These are phyloP conservation scores for Cucurbitaria berberidis DNA, from an alignment of 2,329 filamentous ascomycete species.

Conservation along the genomic window DNA sequence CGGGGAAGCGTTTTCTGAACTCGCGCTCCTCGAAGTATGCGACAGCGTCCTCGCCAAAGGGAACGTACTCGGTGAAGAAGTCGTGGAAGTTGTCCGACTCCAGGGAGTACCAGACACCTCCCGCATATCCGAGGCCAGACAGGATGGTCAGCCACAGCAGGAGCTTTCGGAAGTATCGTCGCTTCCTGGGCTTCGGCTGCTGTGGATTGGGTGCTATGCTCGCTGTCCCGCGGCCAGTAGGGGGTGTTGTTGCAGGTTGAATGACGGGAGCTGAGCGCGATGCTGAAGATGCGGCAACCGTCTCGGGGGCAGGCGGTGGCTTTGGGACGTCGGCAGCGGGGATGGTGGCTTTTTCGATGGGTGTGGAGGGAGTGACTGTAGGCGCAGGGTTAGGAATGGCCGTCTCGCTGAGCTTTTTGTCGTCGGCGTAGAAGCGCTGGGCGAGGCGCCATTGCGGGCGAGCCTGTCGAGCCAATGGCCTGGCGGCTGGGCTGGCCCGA, in stretches of 20 bases:
- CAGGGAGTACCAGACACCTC: slow-evolving; percentile 90
- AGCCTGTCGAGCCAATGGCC: slow-evolving; percentile 40
- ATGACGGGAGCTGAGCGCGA: slow-evolving; percentile 41
- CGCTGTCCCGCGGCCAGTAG: slow-evolving; percentile 52
- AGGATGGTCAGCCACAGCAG: slow-evolving; percentile 78
- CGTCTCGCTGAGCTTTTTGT: slow-evolving; percentile 50
- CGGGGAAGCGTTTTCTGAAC: slow-evolving; percentile 82
- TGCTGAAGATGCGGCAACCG: slow-evolving; percentile 38
- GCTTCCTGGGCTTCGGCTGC: slow-evolving; percentile 62
- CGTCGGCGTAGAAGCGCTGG: slow-evolving; percentile 60
- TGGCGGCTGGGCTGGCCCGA: slow-evolving; percentile 53
- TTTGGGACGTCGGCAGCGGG: slow-evolving; percentile 58
- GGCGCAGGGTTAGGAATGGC: slow-evolving; percentile 45
- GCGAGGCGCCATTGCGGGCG: slow-evolving; percentile 46
- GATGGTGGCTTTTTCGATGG: slow-evolving; percentile 48
- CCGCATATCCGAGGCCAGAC: slow-evolving; percentile 78
- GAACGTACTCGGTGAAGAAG: slow-evolving; percentile 97
- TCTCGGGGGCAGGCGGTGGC: slow-evolving; percentile 53
- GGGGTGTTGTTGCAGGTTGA: slow-evolving; percentile 45
- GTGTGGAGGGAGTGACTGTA: slow-evolving; percentile 44
- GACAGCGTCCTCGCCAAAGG: slow-evolving; percentile 92
- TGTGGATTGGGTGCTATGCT: slow-evolving; percentile 51
- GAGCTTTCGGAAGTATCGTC: slow-evolving; percentile 74
- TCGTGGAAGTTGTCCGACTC: slow-evolving; percentile 98
- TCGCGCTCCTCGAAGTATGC: slow-evolving; percentile 95